Base-by-base conservation (phyloP, 805 yeast genomes). In the Saturnispora mendoncae region DNA sequence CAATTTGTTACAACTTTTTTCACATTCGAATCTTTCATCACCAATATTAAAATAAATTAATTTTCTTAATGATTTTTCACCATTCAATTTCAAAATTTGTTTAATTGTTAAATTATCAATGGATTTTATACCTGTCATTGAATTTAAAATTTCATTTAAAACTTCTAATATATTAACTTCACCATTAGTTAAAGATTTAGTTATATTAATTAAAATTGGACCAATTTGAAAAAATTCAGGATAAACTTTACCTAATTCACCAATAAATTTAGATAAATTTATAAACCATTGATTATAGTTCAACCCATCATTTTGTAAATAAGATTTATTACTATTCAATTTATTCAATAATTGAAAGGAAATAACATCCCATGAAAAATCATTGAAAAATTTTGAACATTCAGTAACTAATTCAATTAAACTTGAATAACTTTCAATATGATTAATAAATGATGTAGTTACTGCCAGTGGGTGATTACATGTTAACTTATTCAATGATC, bases 341-440 rank as follows among this genome's bases (percentile, higher is more conserved):
- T 92, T 74, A 53, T 76, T 71, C 53, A 88, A 64, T 3, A 88
- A 60, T 1, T 82, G 86, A 52, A 76, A 78, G 4, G 88, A 80
- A 24, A 90, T 60, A 2, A 78, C 83, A 57, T 90, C 97, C 87
- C 94, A 86, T 0, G 87, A 86, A 52, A 81, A 80, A 4, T 64
- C 71, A 38, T 79, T 80, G 56, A 86, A 85, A 53, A 75, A 80
- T 31, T 76, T 66, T 0, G 95, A 86, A 6, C 92, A 75, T 36
- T 80, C 80, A 8, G 85, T 87, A 6, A 90, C 77, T 43, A 90
- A 66, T 29, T 76, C 78, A 34, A 80, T 82, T 47, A 90, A 72
- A 54, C 90, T 90, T 54, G 83, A 95, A 56, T 90, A 90, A 64
- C 92, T 85, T 59, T 90, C 97, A 48, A 90, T 76, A 54, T 86